Evolutionary conservation across 139 green algal species (phyloP), one percentile per base, ranked within the genome.

Genomic region (Ulvella scutata): DNA sequence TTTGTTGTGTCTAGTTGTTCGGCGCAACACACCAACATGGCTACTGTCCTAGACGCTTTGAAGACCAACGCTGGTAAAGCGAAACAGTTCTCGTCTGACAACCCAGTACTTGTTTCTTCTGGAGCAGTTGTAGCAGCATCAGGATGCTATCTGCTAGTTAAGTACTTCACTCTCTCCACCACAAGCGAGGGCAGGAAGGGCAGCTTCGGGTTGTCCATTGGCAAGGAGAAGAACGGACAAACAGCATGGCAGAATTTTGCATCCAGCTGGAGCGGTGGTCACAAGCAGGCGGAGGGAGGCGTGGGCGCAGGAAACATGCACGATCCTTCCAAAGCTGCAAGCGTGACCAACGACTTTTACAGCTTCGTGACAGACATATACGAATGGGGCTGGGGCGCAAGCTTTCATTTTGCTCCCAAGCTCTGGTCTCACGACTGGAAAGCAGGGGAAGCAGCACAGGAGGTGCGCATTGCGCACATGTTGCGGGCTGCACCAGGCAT

Each of bases 321-420:
- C 40, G 80, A 87, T 51, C 75, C 75, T 20, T 74, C 40, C 28
- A 83, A 84, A 37, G 89, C 87, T 17, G 77, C 82, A 3, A 80
- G 89, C 37, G 81, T 91, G 34, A 85, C 90, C 29, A 83, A 88
- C 51, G 80, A 86, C 17, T 93, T 93, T 74, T 93, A 93, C 84
- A 82, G 62, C 40, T 75, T 93, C 23, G 86, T 94, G 34, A 96
- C 93, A 6, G 95, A 99, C 82, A 92, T 99, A 62, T 99, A 99
- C 83, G 95, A 99, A 77, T 98, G 92, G 88, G 94, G 94, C 26
- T 98, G 94, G 94, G 93, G 94, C 37, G 87, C 95, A 81, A 91
- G 78, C 75, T 99, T 99, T 86, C 94, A 99, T 84, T 98, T 99
- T 83, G 93, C 91, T 0, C 92, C 92, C 40, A 85, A 86, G 76